phyloP scores from a whole-genome alignment of 352 stramenopile species.

The Pythium monospermum region DNA sequence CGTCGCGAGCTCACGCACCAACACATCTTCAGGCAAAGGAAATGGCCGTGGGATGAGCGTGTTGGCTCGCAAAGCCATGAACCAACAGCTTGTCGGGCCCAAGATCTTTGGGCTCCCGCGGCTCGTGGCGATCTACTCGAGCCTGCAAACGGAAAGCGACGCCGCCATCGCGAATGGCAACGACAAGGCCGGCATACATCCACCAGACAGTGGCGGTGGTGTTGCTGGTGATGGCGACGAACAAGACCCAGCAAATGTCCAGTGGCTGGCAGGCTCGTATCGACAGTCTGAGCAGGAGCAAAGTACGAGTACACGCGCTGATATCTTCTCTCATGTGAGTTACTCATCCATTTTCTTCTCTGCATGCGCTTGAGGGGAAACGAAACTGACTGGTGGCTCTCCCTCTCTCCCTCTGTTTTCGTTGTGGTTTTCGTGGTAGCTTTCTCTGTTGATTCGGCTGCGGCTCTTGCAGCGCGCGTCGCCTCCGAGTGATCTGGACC shows the following conservation, averaged over 20 bases:
- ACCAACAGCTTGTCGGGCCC: conserved; percentile 54
- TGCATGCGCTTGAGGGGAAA: neutral
- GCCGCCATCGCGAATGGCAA: neutral
- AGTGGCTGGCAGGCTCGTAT: neutral
- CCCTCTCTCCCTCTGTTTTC: neutral
- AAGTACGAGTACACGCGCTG: conserved; percentile 35
- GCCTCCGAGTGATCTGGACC: conserved; percentile 56
- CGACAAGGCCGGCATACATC: neutral
- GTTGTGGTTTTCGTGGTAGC: conserved; percentile 24
- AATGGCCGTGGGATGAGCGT: neutral
- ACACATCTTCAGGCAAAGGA: too few relatives aligned
- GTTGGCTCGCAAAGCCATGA: conserved; percentile 27
- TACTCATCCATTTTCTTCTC: neutral
- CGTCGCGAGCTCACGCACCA: neutral
- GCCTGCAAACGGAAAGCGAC: conserved; percentile 42
- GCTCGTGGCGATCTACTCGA: conserved; percentile 75
- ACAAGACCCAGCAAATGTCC: neutral
- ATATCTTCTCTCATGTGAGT: conserved; percentile 76
- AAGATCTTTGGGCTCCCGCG: conserved; percentile 71
- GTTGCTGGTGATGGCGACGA: too few relatives aligned
- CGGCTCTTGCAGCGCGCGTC: conserved; percentile 76
- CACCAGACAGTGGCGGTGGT: too few relatives aligned
- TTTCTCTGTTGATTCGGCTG: conserved; percentile 71
- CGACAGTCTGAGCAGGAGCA: neutral
- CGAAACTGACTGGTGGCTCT: neutral